Conservation (phyloP, 139 green algal species). For the Astrephomene gubernaculifera region DNA sequence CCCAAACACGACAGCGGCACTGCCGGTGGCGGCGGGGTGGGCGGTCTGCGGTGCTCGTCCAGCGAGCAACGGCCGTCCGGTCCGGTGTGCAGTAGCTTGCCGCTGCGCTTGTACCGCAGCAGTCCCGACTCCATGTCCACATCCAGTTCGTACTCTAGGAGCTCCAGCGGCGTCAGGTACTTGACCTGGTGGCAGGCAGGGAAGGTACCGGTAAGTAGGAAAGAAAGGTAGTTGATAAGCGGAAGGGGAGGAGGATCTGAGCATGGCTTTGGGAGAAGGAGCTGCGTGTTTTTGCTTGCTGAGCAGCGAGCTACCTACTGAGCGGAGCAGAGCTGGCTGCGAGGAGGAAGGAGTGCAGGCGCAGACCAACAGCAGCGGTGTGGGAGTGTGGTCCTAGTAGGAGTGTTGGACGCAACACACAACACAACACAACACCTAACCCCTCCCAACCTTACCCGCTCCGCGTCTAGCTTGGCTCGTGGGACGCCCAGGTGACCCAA, state of each 20-base stretch:
- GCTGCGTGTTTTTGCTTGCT: too few species aligned
- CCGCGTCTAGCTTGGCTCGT: constrained; percentile 60
- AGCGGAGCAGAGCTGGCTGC: too few species aligned
- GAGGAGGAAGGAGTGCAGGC: too few species aligned
- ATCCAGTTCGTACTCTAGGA: constrained; percentile 57
- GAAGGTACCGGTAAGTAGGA: too few species aligned
- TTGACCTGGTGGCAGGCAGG: constrained; percentile 1
- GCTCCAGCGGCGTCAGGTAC: constrained; percentile 64
- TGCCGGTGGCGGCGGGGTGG: not conserved
- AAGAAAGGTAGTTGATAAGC: too few species aligned
- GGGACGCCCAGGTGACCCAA: constrained; percentile 50
- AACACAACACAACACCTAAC: too few species aligned
- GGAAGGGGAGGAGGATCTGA: not conserved
- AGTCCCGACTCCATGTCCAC: constrained; percentile 48
- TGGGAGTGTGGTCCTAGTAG: too few species aligned
- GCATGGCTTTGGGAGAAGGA: not conserved
- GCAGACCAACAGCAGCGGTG: too few species aligned
- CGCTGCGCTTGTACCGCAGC: constrained; percentile 55
- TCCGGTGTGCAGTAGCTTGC: constrained; percentile 60
- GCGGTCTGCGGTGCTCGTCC: constrained; percentile 31
- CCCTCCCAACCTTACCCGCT: constrained; percentile 64
- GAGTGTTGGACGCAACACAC: too few species aligned
- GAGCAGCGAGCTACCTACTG: too few species aligned
- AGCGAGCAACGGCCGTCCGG: constrained; percentile 25
- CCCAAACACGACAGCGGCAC: constrained; percentile 29